Evolutionary conservation across 148 eudicot genomes (phyloP).

Genomic region (Rhododendron molle): DNA sequence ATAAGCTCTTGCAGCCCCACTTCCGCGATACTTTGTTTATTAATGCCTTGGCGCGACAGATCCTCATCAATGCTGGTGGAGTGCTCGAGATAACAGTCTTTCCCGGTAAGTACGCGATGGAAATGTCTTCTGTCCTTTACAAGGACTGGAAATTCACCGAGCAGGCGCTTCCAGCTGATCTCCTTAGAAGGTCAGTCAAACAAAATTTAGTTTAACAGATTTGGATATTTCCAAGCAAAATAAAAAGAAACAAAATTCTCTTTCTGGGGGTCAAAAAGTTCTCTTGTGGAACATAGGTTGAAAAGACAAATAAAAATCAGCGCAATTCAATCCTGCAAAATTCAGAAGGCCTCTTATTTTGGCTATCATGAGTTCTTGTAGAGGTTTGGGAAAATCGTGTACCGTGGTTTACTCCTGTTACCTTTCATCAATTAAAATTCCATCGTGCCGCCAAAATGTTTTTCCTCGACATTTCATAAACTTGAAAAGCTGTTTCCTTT

Average conservation of each 20-base stretch:
- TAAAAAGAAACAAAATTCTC: background rate
- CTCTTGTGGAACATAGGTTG: background rate
- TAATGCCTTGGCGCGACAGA: background rate
- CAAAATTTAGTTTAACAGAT: background rate
- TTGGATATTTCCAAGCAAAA: background rate
- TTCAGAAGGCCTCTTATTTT: background rate
- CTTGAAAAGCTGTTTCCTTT: background rate
- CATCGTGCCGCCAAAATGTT: background rate
- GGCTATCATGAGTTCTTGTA: background rate
- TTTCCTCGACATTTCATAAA: background rate
- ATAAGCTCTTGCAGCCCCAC: background rate
- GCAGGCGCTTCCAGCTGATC: background rate
- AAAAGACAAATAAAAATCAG: background rate
- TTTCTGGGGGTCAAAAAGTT: background rate
- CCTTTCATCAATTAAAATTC: background rate
- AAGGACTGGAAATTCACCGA: slow-evolving; percentile 4
- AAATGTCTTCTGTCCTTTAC: background rate
- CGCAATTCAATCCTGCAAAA: background rate
- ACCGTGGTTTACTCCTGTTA: background rate
- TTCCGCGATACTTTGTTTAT: background rate
- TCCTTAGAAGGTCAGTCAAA: background rate
- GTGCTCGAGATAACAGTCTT: slow-evolving; percentile 3
- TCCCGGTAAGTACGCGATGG: background rate
- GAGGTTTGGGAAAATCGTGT: background rate
- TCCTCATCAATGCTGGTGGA: slow-evolving; percentile 1